A percentile compares a stretch with the other conserved stretches of the same genome.
These are phyloP conservation scores for Pharus latifolius DNA, from an alignment of 176 grass and related monocot species.

Conservation along the genomic window DNA sequence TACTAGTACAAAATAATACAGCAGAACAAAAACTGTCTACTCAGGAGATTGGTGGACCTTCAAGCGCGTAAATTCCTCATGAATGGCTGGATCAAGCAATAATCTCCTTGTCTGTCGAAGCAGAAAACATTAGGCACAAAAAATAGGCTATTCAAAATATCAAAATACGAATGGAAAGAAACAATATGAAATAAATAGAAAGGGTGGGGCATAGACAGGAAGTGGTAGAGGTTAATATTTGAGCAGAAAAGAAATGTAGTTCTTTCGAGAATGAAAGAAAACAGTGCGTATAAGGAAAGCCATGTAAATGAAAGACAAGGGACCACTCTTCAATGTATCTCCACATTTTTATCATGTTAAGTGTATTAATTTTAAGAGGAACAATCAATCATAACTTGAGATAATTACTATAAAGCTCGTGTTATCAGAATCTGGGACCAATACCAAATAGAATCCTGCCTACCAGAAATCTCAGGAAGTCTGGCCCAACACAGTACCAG, in stretches of 20 bases:
- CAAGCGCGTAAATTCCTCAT: slow-evolving; percentile 90
- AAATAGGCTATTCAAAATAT: background rate
- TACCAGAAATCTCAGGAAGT: background rate
- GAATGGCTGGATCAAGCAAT: slow-evolving; percentile 98
- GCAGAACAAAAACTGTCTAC: background rate
- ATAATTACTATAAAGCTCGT: background rate
- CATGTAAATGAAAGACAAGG: background rate
- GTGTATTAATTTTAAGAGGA: background rate
- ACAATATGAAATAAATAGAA: background rate
- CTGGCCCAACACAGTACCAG: background rate
- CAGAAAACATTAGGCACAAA: background rate
- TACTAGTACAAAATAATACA: background rate
- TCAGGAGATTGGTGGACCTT: slow-evolving; percentile 42
- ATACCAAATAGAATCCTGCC: background rate
- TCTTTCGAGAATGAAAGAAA: background rate
- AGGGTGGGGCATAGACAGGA: background rate
- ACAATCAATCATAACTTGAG: background rate
- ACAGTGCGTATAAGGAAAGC: background rate
- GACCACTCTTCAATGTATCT: background rate
- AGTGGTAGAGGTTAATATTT: background rate
- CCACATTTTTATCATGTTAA: background rate
- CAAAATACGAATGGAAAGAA: background rate
- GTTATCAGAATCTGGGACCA: background rate
- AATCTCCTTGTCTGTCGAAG: slow-evolving; percentile 79
- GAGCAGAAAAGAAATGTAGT: background rate